Evolutionary conservation across 108 stramenopile species (phyloP).

Genomic region (Nitzschia sp.): DNA sequence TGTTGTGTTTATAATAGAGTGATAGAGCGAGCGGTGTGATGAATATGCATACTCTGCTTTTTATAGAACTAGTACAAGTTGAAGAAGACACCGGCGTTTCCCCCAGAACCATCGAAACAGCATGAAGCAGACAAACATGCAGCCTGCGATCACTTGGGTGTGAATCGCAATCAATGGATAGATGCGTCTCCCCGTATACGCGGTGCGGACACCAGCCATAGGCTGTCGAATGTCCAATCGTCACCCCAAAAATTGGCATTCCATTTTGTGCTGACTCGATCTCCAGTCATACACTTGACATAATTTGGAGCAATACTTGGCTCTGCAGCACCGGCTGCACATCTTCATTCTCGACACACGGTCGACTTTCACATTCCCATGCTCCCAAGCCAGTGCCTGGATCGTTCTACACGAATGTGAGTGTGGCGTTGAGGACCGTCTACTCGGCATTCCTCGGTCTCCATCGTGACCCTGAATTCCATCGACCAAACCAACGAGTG

Average conservation of each 20-base stretch:
- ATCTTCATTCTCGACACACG: conserved; percentile 89
- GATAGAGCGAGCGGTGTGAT: conserved; percentile 1
- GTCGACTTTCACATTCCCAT: conserved; percentile 30
- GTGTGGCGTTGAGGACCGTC: not conserved
- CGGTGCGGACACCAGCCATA: conserved; percentile 7
- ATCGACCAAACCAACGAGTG: not conserved
- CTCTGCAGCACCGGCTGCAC: conserved; percentile 86
- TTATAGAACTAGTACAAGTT: conserved; percentile 12
- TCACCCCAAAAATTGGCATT: conserved; percentile 79
- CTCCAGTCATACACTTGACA: conserved; percentile 93
- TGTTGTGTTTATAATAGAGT: not conserved
- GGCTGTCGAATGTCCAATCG: conserved; percentile 16
- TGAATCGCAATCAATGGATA: conserved; percentile 1
- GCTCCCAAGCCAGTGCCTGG: conserved; percentile 28
- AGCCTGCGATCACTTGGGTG: not conserved
- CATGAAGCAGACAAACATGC: conserved; percentile 13
- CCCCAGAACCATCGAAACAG: conserved; percentile 17
- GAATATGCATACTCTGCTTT: conserved; percentile 15
- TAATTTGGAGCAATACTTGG: conserved; percentile 88
- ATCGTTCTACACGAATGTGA: conserved; percentile 17
- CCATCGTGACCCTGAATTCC: not conserved
- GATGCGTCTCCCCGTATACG: conserved; percentile 11
- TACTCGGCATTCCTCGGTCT: not conserved
- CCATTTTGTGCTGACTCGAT: conserved; percentile 86
- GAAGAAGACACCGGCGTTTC: not conserved